Base-by-base conservation (phyloP, 1,284 basidiomycete genomes). In the Ceratobasidium papillatum region DNA sequence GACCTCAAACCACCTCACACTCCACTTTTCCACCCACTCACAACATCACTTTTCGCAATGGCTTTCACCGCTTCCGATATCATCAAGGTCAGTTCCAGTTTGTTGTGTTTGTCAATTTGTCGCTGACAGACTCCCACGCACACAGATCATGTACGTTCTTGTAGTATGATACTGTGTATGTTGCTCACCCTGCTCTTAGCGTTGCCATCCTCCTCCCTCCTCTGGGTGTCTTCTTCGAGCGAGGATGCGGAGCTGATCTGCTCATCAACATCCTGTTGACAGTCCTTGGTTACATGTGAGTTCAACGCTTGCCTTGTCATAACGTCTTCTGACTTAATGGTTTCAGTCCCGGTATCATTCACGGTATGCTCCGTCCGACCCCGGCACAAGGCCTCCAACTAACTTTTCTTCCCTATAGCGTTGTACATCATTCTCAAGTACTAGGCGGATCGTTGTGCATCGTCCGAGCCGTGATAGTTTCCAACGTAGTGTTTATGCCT, bases 221-320 rank as follows among this genome's bases (percentile, higher is more conserved):
- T 73, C 79, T 94, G 0, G 92, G 90, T 74, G 93, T 94, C 12
- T 92, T 93, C 83, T 82, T 94, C 19, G 92, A 94, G 82, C 86
- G 90, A 75, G 93, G 92, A 27, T 93, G 91, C 80, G 84, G 85
- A 52, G 87, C 86, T 45, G 92, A 94, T 81, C 81, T 94, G 58
- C 43, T 94, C 77, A 94, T 95, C 84, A 94, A 93, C 83, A 88
- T 94, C 75, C 82, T 87, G 74, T 82, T 94, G 78, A 94, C 93
- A 0, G 82, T 91, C 68, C 68, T 71, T 51, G 68, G 68, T 61
- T 71, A 71, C 41, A 71, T 71, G 68, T 71, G 56, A 59, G 68
- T 71, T n/a, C 1, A 14, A 7, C 36, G 12, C 14, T 49, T 51
- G n/a, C 30, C 12, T 12, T 32, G 17, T 19, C 9, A 9, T 17